Conservation (phyloP, 371 early-diverging fungal species). For the Mortierella sp. region DNA sequence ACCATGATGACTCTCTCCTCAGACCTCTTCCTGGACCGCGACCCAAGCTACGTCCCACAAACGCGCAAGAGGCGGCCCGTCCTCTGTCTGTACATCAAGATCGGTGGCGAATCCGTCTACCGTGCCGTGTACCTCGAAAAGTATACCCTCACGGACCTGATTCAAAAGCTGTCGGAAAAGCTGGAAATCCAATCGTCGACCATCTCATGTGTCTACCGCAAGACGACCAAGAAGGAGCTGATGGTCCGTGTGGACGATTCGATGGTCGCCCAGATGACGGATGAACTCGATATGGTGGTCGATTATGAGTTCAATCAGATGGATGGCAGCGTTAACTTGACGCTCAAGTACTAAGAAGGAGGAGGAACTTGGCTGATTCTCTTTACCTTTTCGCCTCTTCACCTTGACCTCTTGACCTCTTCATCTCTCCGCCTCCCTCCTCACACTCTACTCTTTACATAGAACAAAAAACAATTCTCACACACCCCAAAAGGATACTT, state of each 20-base stretch:
- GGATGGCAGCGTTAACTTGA: constrained; percentile 61
- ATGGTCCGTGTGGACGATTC: constrained; percentile 65
- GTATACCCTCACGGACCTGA: constrained; percentile 60
- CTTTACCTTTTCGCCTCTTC: not conserved
- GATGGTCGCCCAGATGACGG: constrained; percentile 64
- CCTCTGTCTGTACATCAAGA: constrained; percentile 66
- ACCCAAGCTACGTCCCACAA: constrained; percentile 58
- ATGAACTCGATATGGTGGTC: constrained; percentile 69
- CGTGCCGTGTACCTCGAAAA: constrained; percentile 70
- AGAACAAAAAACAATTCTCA: not conserved
- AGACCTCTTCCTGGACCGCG: constrained; percentile 50
- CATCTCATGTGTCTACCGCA: constrained; percentile 59
- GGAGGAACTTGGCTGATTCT: not conserved
- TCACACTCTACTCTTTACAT: not conserved
- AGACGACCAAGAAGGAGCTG: constrained; percentile 59
- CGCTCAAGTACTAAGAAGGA: constrained; percentile 59
- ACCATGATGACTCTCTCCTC: constrained; percentile 5
- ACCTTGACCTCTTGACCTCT: too few species aligned
- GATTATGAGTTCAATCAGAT: constrained; percentile 60
- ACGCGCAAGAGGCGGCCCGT: constrained; percentile 56
- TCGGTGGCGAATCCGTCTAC: constrained; percentile 62
- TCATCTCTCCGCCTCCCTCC: too few species aligned
- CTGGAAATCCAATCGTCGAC: constrained; percentile 60
- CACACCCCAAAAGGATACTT: not conserved
- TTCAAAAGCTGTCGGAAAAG: constrained; percentile 62